Percentiles rank a stretch among this genome's conserved stretches.
Evolutionary conservation across 2,329 filamentous ascomycete species (phyloP).

Genomic region (Diaporthe sp.): DNA sequence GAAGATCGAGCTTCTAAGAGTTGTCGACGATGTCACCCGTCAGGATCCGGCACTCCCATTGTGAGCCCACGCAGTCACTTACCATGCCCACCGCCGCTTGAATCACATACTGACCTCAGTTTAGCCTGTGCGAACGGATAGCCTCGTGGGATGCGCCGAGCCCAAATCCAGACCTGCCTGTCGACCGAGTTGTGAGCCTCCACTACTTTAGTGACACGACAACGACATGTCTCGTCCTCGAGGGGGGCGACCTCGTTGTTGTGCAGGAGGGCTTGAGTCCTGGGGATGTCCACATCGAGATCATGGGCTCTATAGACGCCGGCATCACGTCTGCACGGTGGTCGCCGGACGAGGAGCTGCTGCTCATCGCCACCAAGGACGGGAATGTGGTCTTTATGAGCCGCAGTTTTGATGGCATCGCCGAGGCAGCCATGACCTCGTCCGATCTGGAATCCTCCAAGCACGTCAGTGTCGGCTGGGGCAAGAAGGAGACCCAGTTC

Average conservation of each 20-base stretch:
- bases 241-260: slow-evolving; percentile 90
- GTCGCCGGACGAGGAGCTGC: slow-evolving; percentile 94
- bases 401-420: slow-evolving; percentile 86
- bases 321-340: slow-evolving; percentile 91
- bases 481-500: slow-evolving; percentile 98
- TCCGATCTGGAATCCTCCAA: slow-evolving; percentile 90
- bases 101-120: background rate
- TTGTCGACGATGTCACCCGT: slow-evolving; percentile 58
- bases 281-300: slow-evolving; percentile 88
- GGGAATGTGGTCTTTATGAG: slow-evolving; percentile 93
- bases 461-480: slow-evolving; percentile 98
- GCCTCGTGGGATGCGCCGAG: slow-evolving; percentile 92
- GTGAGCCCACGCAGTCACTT: slow-evolving; percentile 52
- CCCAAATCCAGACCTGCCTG: slow-evolving; percentile 80
- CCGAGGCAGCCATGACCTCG: slow-evolving; percentile 77
- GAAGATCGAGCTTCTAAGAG: slow-evolving; percentile 78
- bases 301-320: slow-evolving; percentile 92
- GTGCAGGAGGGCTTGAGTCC: slow-evolving; percentile 74
- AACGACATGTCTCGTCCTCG: slow-evolving; percentile 85
- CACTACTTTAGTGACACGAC: slow-evolving; percentile 88
- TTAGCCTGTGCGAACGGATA: slow-evolving; percentile 61
- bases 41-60: slow-evolving; percentile 45
- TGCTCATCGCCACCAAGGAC: slow-evolving; percentile 85
- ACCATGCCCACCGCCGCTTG: background rate
- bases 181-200: slow-evolving; percentile 82